Evolutionary conservation across 2,329 filamentous ascomycete species (phyloP), one percentile per base, ranked within the genome.

Genomic region (Didymella glomerata): DNA sequence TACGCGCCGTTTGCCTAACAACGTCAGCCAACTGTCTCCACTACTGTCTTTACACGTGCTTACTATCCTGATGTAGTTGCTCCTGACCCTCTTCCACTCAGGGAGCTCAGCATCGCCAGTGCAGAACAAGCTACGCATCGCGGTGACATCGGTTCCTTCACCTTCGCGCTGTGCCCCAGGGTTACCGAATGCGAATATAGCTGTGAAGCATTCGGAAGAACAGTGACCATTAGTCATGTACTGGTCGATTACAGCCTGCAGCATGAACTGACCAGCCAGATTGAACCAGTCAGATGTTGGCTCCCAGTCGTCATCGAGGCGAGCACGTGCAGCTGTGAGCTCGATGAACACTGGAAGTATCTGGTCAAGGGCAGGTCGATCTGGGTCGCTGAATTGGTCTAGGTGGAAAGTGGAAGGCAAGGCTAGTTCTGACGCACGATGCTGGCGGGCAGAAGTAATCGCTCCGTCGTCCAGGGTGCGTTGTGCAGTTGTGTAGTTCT

Each of bases 231-330:
- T 78, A 4, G 78, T 62, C 3, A 79, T 66, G 51, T 80, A 80
- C 55, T 83, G 81, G 68, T 86, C 83, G 4, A 84, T 61, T 9
- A 77, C 77, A 34, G 82, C 79, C 58, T 85, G 82, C 9, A 82
- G 65, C 77, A 85, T 82, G 57, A 83, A 82, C 16, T 79, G 75
- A 0, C 75, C 78, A 0, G 79, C 77, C 10, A 84, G 68, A 22
- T 81, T 73, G 64, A 82, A 78, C 79, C 81, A 84, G 11, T 76
- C 69, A 7, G 70, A 63, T 5, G 70, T 76, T 4, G 79, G 72
- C 6, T 65, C 55, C 65, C 72, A 77, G 38, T 76, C 72, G 27
- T 70, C 71, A 40, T 62, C 68, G 18, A 75, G 63, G 16, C 64
- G 59, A 10, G 68, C 61, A 34, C 80, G 74, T 7, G 75, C 68